Base-by-base conservation (phyloP, 1,284 basidiomycete species). In the Stygiomarasmius scandens region DNA sequence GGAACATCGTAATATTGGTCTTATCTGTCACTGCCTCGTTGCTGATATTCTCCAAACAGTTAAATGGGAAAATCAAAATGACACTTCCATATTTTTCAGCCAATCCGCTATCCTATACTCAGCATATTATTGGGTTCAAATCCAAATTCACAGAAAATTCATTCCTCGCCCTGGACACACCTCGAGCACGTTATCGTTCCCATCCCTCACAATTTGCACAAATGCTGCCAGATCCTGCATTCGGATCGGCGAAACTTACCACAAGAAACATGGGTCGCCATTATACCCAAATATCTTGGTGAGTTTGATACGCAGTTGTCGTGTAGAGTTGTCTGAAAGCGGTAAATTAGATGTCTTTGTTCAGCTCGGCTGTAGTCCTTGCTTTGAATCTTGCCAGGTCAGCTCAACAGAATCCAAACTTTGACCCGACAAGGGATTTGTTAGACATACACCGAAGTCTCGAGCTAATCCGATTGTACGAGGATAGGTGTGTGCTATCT, bases 361-460 rank as follows among this genome's bases (percentile, higher is more conserved):
- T 88, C 68, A 85, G 85, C 0, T 77, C 86, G 0, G 86, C 81
- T 0, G 80, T 90, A 55, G 83, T 92, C 19, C 75, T 92, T 2
- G 72, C 92, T 50, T 75, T 93, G 60, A 88, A 85, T 91, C 22
- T 92, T 90, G 82, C 85, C 85, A 12, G 84, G 83, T n/a, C 85
- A 83, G 66, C 77, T 81, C 50, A 79, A 8, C 38, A 81, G n/a
- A 82, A 83, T 1, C 69, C 80, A 20, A 71, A 74, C 11, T 74
- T 71, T 0, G 84, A 89, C 57, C 75, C 82, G 10, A 77, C 78
- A 52, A 81, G 82, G 62, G 84, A 89, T 63, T 82, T 90, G 77
- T 74, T 75, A 48, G 89, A 92, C 63, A 86, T 93, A 25, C 77
- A 85, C 60, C 85, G 84, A 64, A 89, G 89, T 63, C 82, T 91